These are phyloP conservation scores for Claviceps digitariae DNA, from an alignment of 2,329 filamentous ascomycete species.

Conservation along the genomic window DNA sequence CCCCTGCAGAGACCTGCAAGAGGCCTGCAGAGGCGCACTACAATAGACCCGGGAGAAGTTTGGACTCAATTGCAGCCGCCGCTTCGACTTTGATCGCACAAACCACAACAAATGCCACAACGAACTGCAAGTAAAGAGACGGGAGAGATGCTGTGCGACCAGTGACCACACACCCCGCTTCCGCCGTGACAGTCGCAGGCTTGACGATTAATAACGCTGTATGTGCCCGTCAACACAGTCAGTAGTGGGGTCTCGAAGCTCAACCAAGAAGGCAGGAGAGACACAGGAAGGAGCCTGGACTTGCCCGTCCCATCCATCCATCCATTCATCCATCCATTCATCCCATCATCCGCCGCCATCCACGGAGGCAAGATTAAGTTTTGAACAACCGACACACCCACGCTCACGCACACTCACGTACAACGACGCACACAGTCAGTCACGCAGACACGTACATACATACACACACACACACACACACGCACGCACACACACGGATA, in stretches of 20 bases:
- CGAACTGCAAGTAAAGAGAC: too few relatives aligned
- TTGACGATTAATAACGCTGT: background rate
- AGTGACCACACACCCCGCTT: background rate
- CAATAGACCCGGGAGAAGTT: too few relatives aligned
- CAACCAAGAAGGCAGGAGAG: background rate
- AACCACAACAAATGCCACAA: too few relatives aligned
- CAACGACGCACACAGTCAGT: background rate
- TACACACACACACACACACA: background rate
- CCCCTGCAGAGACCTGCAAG: too few relatives aligned
- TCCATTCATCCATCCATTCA: background rate
- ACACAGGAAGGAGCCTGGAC: background rate
- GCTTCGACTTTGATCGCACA: too few relatives aligned
- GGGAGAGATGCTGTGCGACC: too few relatives aligned
- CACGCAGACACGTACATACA: background rate
- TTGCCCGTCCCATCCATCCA: background rate
- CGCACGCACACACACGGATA: background rate
- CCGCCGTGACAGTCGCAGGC: background rate
- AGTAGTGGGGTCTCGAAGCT: background rate
- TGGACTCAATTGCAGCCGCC: too few relatives aligned
- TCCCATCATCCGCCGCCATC: background rate
- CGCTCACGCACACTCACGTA: background rate
- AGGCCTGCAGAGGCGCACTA: too few relatives aligned
- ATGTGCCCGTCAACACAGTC: background rate
- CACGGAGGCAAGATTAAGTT: background rate
- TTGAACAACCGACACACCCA: background rate